Percentiles rank a stretch among this genome's conserved stretches.
These are phyloP conservation scores for Zopfia rhizophila DNA, from an alignment of 2,329 filamentous ascomycete genomes.

Conservation along the genomic window DNA sequence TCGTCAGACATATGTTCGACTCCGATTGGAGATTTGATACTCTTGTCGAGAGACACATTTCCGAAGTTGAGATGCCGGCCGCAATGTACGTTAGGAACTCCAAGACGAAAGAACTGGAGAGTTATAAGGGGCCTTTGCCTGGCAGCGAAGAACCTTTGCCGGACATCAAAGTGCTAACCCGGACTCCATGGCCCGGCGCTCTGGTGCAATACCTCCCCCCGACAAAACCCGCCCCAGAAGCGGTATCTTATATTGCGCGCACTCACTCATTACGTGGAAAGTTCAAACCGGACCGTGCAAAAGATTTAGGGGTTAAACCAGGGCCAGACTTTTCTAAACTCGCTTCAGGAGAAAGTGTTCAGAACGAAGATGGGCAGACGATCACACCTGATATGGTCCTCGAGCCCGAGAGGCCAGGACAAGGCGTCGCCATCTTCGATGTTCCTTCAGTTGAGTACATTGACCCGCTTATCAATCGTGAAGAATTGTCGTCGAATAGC, in stretches of 20 bases:
- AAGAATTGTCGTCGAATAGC: constrained; percentile 74
- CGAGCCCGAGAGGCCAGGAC: constrained; percentile 71
- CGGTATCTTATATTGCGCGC: constrained; percentile 88
- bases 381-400: constrained; percentile 91
- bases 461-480: constrained; percentile 72
- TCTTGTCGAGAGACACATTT: constrained; percentile 72
- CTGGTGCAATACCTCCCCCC: constrained; percentile 72
- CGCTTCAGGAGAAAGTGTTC: constrained; percentile 70
- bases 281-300: constrained; percentile 75
- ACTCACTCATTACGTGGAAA: constrained; percentile 80
- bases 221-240: constrained; percentile 71
- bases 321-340: constrained; percentile 70
- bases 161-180: constrained; percentile 76
- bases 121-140: constrained; percentile 75
- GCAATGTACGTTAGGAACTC: constrained; percentile 74
- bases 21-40: constrained; percentile 79
- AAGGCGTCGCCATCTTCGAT: constrained; percentile 82
- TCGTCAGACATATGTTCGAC: constrained; percentile 82
- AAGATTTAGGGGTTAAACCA: constrained; percentile 69
- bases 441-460: constrained; percentile 78
- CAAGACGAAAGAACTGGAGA: constrained; percentile 70
- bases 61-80: constrained; percentile 73
- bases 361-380: constrained; percentile 70
- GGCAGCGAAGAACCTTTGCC: constrained; percentile 62
- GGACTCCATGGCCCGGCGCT: constrained; percentile 82